Conservation (phyloP, 345 rosid genomes). For the Hevea brasiliensis region DNA sequence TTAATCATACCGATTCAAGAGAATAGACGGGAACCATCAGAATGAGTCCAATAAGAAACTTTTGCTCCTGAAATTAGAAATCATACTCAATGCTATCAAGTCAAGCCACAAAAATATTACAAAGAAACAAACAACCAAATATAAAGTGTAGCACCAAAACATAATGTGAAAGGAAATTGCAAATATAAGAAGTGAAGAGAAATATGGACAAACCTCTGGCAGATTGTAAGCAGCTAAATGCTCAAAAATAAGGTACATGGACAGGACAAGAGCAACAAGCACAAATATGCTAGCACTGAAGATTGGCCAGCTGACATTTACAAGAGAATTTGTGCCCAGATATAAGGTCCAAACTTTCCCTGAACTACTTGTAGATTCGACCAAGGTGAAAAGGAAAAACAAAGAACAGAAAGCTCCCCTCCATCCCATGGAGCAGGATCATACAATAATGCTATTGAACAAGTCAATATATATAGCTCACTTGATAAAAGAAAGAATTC, state of each 20-base stretch:
- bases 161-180: neutral
- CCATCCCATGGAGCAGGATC: conserved; percentile 55
- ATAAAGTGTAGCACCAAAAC: neutral
- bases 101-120: neutral
- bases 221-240: conserved; percentile 90
- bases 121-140: neutral
- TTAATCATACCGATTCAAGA: conserved; percentile 77
- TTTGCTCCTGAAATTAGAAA: conserved; percentile 92
- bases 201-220: conserved; percentile 72
- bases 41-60: conserved; percentile 89
- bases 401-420: conserved; percentile 48
- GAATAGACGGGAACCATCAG: conserved; percentile 98
- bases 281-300: conserved; percentile 88
- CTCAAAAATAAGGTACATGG: conserved; percentile 88
- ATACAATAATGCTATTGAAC: neutral
- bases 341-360: conserved; percentile 43
- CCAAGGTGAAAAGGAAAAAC: conserved; percentile 54
- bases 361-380: conserved; percentile 54
- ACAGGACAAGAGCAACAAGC: conserved; percentile 68
- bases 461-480: neutral
- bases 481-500: conserved; percentile 6
- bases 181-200: neutral
- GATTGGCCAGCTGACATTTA: conserved; percentile 69
- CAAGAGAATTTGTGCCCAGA: conserved; percentile 43
- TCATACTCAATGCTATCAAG: conserved; percentile 5